Percentiles rank a stretch among this genome's conserved stretches.
These are phyloP conservation scores for Blastomyces parvus DNA, from an alignment of 2,329 filamentous ascomycete species.

Conservation along the genomic window DNA sequence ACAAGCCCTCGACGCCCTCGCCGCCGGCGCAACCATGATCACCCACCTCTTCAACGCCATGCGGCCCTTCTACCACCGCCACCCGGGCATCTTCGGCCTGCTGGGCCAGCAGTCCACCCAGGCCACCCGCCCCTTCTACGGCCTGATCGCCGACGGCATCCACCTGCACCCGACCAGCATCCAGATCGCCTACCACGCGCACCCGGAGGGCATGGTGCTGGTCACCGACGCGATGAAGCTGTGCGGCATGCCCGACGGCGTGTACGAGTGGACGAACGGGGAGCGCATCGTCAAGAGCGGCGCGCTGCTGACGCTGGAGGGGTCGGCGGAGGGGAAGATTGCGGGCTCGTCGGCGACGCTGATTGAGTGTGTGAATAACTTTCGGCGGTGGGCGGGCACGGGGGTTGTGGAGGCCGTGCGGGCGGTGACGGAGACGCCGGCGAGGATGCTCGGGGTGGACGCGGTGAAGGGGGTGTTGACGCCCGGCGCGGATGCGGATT, in stretches of 20 bases:
- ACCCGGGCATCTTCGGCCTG: conserved; percentile 82
- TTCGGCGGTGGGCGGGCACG: conserved; percentile 33
- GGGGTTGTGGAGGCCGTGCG: conserved; percentile 33
- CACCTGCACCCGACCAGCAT: conserved; percentile 81
- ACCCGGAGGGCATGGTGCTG: conserved; percentile 74
- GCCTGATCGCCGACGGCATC: conserved; percentile 82
- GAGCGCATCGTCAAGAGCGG: conserved; percentile 54
- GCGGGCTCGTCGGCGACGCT: conserved; percentile 53
- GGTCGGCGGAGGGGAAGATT: conserved; percentile 61
- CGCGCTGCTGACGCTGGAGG: conserved; percentile 62
- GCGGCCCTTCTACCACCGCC: conserved; percentile 79
- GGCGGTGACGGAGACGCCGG: conserved; percentile 33
- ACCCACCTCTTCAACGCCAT: conserved; percentile 94
- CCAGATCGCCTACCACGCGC: conserved; percentile 79
- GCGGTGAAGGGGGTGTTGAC: conserved; percentile 32
- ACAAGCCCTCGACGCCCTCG: conserved; percentile 61
- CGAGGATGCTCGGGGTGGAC: conserved; percentile 31
- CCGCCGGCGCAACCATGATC: conserved; percentile 75
- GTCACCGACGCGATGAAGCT: conserved; percentile 91
- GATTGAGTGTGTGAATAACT: conserved; percentile 38
- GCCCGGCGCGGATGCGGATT: conserved; percentile 35
- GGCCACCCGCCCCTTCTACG: conserved; percentile 59
- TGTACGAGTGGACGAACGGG: conserved; percentile 76
- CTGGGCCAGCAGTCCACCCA: conserved; percentile 55
- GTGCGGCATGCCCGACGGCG: conserved; percentile 71